phyloP scores from a whole-genome alignment of 1,139 yeast genomes.

The Sugiyamaella pinicola region DNA sequence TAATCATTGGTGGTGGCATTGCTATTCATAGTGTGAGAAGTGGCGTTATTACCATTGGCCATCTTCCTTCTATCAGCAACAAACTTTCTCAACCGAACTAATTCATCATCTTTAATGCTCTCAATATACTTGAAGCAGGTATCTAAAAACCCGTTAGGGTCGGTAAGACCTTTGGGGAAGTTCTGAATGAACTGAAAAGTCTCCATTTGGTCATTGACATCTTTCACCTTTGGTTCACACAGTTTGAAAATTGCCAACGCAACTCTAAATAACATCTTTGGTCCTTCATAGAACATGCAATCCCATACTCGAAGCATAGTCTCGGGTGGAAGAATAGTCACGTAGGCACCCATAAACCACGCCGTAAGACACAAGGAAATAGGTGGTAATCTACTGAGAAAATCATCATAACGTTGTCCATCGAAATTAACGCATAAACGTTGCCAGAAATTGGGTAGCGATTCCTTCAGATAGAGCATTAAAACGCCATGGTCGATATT shows the following conservation, averaged over 20 bases:
- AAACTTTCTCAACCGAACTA: constrained; percentile 72
- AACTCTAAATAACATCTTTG: constrained; percentile 80
- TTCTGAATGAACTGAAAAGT: constrained; percentile 84
- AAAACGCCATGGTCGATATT: constrained; percentile 94
- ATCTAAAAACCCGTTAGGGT: constrained; percentile 71
- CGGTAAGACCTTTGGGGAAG: constrained; percentile 69
- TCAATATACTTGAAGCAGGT: constrained; percentile 76
- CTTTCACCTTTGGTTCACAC: constrained; percentile 63
- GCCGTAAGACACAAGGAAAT: constrained; percentile 91
- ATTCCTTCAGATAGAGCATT: constrained; percentile 81
- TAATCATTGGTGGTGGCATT: neutral
- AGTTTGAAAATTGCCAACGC: constrained; percentile 81
- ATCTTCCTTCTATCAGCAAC: constrained; percentile 54
- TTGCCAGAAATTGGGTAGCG: constrained; percentile 80
- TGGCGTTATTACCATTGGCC: neutral
- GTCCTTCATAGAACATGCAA: constrained; percentile 87
- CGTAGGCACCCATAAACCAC: constrained; percentile 96
- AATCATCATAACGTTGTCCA: constrained; percentile 56
- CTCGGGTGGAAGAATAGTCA: constrained; percentile 85
- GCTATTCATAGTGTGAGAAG: too few species aligned
- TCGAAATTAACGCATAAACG: constrained; percentile 48
- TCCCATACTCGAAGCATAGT: constrained; percentile 92
- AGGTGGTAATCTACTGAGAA: constrained; percentile 78
- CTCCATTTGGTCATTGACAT: constrained; percentile 69
- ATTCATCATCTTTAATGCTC: constrained; percentile 77